Evolutionary conservation across 2,329 filamentous ascomycete genomes (phyloP).

Genomic region (Trichoderma brevicompactum): DNA sequence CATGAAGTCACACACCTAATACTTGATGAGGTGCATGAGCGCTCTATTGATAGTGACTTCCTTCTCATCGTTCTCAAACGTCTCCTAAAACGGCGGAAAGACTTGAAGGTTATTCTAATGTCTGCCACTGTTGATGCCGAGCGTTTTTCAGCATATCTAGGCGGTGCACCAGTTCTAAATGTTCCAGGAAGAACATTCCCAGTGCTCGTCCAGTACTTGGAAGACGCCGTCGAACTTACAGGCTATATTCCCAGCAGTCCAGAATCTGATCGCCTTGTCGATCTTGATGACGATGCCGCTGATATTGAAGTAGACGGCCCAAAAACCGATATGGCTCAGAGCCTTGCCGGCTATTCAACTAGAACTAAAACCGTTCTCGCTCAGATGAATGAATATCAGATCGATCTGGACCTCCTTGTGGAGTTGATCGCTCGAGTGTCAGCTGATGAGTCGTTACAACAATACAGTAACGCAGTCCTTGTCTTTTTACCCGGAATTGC

Average conservation of each 20-base stretch:
- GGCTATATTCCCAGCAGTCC: conserved; percentile 63
- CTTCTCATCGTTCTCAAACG: conserved; percentile 89
- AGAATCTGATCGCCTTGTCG: conserved; percentile 57
- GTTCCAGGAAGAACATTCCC: conserved; percentile 95
- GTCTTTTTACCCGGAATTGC: conserved; percentile 94
- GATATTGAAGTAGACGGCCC: conserved; percentile 57
- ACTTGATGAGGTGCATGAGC: conserved; percentile 96
- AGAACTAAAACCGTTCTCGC: conserved; percentile 75
- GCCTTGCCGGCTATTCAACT: conserved; percentile 73
- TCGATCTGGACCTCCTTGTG: conserved; percentile 86
- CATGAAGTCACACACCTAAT: conserved; percentile 90
- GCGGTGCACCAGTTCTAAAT: conserved; percentile 81
- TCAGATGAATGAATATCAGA: conserved; percentile 85
- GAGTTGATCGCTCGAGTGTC: conserved; percentile 79
- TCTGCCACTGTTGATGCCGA: conserved; percentile 95
- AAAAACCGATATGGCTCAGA: conserved; percentile 64
- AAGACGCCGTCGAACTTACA: conserved; percentile 89
- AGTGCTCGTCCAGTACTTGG: conserved; percentile 83
- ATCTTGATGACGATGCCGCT: conserved; percentile 64
- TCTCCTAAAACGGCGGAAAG: conserved; percentile 73
- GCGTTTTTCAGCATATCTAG: conserved; percentile 86
- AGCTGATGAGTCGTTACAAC: conserved; percentile 64
- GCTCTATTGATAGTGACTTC: conserved; percentile 96
- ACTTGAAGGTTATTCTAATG: conserved; percentile 94
- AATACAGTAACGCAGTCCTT: conserved; percentile 88